Conservation (phyloP, 1,139 yeast species). For the Kazachstania sp. region DNA sequence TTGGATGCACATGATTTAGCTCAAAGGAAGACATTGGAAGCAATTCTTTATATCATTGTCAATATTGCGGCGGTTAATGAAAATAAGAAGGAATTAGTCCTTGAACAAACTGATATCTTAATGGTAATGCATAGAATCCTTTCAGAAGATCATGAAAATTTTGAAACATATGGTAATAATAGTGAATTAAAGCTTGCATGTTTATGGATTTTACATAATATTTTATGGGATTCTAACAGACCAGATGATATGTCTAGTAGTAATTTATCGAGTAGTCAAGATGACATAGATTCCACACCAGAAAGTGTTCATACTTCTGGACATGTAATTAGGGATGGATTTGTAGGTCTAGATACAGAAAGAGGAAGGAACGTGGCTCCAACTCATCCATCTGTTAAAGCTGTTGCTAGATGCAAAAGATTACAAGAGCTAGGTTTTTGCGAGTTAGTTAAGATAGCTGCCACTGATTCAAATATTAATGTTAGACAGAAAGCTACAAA, state of each 20-base stretch:
- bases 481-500: constrained; percentile 30
- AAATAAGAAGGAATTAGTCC: constrained; percentile 38
- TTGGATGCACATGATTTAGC: constrained; percentile 19
- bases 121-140: constrained; percentile 32
- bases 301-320: not conserved
- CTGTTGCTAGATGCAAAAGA: constrained; percentile 25
- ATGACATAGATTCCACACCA: constrained; percentile 8
- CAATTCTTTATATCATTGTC: constrained; percentile 46
- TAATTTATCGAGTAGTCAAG: constrained; percentile 6
- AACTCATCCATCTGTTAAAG: constrained; percentile 6
- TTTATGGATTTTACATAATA: constrained; percentile 51
- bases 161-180: constrained; percentile 31
- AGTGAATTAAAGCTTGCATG: constrained; percentile 44
- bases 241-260: not conserved
- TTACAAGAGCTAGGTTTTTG: constrained; percentile 24
- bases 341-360: no score
- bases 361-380: no score
- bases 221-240: constrained; percentile 40
- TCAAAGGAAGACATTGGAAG: constrained; percentile 36
- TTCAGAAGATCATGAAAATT: constrained; percentile 14
- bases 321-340: not conserved
- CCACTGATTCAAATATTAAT: constrained; percentile 23
- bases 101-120: constrained; percentile 37
- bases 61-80: constrained; percentile 52
- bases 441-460: constrained; percentile 24